Evolutionary conservation across 495 filamentous ascomycete species (phyloP), one percentile per base, ranked within the genome.

Genomic region (Talaromyces nanjingensis): DNA sequence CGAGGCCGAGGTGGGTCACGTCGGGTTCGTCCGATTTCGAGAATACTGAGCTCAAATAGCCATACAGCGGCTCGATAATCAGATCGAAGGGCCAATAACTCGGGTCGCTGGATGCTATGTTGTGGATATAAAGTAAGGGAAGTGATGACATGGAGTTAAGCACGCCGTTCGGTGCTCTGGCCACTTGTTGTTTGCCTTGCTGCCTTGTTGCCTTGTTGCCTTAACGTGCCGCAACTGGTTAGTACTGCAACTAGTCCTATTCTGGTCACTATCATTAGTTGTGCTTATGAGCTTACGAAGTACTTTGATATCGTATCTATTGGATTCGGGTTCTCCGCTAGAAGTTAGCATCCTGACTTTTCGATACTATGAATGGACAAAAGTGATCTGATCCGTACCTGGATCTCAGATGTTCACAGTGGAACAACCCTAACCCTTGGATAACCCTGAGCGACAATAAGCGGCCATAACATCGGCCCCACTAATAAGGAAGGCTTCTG

Each of bases 381-480:
- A 31, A 31, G 5, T 31, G 6, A 7, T 31, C 29, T 7, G 29
- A 31, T 6, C 6, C 29, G 6, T 31, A 7, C 29, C 29, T 31
- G 1, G 2, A 12, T 37, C 33, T 12, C 3, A 37, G 9, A 12
- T 9, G 33, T n/a, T 45, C 39, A 24, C 22, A 24, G 22, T 24
- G 5, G n/a, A 16, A 9, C 5, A 56, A 56, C 53, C 53, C 53
- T 56, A 56, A 56, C 53, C 53, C 53, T 29, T 5, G 24, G 7
- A 6, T 6, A 56, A 56, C 53, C 53, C 53, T 29, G 27, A 56
- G 53, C 53, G 53, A 56, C 24, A 11, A 56, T 56, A 56, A 56
- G 53, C 53, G 53, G 20, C 9, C 9, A 34, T 6, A 34, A 34
- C 33, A 2, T 6, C 9, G 33, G 34, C 34, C 11, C 34, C 34